Evolutionary conservation across 225 moss, liverwort and hornwort species (phyloP), one percentile per base, ranked within the genome.

Genomic region (Sphagnum tenellum): DNA sequence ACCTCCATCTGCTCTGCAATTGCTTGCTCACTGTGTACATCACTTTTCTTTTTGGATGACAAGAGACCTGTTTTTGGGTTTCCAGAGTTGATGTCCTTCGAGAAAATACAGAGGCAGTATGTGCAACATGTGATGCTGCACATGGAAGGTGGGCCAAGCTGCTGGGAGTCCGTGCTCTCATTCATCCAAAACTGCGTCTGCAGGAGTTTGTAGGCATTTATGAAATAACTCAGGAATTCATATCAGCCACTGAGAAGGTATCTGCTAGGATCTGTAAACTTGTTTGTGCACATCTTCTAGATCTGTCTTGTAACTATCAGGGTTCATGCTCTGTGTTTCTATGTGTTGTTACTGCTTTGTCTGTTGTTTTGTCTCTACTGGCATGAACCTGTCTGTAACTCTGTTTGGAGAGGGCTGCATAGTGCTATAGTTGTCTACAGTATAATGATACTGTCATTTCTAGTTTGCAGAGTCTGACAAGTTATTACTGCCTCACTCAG

Each of bases 61-160:
- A 29, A 29, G 29, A 29, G 29, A 29, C 0, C 29, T 29, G 29
- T 62, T 49, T 55, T 62, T 72, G 71, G 48, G 60, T 81, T 55
- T 69, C 29, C 88, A 96, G 96, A 76, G 96, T 92, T 73, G 96
- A 96, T 75, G 92, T 96, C 65, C 71, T 96, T 68, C 78, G 93
- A 67, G 96, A 96, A 69, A 96, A 87, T 53, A 89, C 96, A 13
- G 96, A 96, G 74, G 92, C 96, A 67, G 92, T 96, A 66, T 96
- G 96, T 74, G 96, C 96, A 47, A 92, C 92, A 57, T 96, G 96
- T 76, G 96, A 96, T 81, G 88, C 96, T 67, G 96, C 96, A 12
- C 96, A 96, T 82, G 89, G 88, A 64, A 88, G 92, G 60, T 92
- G 96, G 96, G 88, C 96, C 63, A 96, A 96, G 68, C 87, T 96